These are phyloP conservation scores for Chrysopogon serrulatus DNA, from an alignment of 176 grass and related monocot species.

Conservation along the genomic window DNA sequence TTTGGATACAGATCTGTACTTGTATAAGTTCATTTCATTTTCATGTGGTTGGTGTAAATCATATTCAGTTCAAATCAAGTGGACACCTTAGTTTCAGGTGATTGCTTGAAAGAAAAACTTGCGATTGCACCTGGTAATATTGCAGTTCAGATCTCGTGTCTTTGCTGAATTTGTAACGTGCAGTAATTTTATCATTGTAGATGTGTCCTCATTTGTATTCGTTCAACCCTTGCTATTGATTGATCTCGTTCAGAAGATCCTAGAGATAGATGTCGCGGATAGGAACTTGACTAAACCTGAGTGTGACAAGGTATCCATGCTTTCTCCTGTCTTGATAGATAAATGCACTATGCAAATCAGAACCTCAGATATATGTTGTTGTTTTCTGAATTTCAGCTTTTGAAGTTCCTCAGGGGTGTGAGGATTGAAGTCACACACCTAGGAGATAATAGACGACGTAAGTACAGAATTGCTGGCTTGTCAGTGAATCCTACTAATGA, in stretches of 20 bases:
- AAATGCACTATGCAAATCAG: background rate
- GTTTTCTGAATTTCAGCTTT: constrained; percentile 30
- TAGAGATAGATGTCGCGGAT: background rate
- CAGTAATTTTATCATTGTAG: constrained; percentile 25
- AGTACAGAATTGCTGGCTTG: constrained; percentile 29
- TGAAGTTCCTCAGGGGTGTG: constrained; percentile 42
- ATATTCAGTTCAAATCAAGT: background rate
- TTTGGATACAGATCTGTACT: background rate
- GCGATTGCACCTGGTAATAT: background rate
- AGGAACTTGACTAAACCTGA: constrained; percentile 6
- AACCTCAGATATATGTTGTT: background rate
- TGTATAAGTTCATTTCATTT: background rate
- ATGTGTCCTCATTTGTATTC: constrained; percentile 51
- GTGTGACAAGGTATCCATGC: constrained; percentile 24
- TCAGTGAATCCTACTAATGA: background rate
- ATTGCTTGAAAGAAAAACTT: background rate
- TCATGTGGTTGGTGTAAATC: background rate
- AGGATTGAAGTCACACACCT: constrained; percentile 50
- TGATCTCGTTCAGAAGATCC: constrained; percentile 24
- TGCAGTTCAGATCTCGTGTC: background rate
- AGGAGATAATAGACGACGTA: background rate
- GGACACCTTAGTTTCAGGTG: background rate
- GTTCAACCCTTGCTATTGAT: constrained; percentile 30
- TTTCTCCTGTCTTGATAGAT: background rate
- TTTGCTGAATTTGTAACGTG: background rate